phyloP scores from a whole-genome alignment of 2,329 filamentous ascomycete species.

The Mycosphaerella sp. region DNA sequence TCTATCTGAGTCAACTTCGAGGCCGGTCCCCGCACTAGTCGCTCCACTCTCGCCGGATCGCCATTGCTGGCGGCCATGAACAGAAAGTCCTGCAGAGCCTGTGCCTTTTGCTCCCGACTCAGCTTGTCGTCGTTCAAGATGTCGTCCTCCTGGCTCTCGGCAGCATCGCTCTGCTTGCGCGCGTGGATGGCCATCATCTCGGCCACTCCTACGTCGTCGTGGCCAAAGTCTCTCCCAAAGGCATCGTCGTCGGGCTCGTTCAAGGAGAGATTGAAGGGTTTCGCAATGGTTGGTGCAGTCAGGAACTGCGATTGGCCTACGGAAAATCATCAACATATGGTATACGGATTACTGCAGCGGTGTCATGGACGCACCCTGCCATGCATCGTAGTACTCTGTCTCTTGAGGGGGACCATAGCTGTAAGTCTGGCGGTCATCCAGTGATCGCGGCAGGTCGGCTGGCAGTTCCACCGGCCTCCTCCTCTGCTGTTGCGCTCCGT shows the following conservation, averaged over 20 bases:
- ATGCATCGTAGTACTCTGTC: constrained; percentile 97
- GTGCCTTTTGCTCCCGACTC: constrained; percentile 68
- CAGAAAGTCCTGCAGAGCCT: constrained; percentile 76
- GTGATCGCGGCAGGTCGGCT: constrained; percentile 78
- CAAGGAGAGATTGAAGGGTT: constrained; percentile 73
- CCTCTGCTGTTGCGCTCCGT: constrained; percentile 23
- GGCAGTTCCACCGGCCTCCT: constrained; percentile 55
- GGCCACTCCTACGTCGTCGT: constrained; percentile 83
- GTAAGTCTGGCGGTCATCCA: constrained; percentile 75
- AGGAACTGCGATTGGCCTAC: constrained; percentile 92
- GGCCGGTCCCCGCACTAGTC: constrained; percentile 67
- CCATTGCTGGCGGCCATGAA: constrained; percentile 97
- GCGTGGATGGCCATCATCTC: constrained; percentile 95
- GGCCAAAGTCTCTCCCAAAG: constrained; percentile 48
- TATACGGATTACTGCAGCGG: background rate
- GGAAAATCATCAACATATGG: constrained; percentile 10
- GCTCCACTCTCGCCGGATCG: constrained; percentile 72
- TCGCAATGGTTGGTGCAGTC: constrained; percentile 75
- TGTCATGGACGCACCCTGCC: constrained; percentile 67
- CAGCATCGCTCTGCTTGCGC: constrained; percentile 57
- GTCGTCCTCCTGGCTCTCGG: constrained; percentile 71
- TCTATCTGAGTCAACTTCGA: constrained; percentile 77
- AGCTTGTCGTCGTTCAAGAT: constrained; percentile 70
- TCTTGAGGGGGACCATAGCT: constrained; percentile 61
- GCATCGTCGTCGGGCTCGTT: constrained; percentile 69